A percentile compares a stretch with the other conserved stretches of the same genome.
These are phyloP conservation scores for Aspergillus incahuasiensis DNA, from an alignment of 495 filamentous ascomycete genomes.

Conservation along the genomic window DNA sequence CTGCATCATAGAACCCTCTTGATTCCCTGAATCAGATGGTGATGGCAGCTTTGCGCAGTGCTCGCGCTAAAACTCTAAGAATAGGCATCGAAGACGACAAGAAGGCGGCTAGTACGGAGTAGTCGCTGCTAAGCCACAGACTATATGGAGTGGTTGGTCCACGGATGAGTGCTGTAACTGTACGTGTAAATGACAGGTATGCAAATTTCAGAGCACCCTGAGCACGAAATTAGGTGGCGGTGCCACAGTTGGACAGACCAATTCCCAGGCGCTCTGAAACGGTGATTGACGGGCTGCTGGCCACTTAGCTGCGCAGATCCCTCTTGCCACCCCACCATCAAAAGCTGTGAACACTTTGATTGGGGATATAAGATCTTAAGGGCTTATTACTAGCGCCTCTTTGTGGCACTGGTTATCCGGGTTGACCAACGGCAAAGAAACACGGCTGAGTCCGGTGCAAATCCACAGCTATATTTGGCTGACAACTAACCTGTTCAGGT, in stretches of 20 bases:
- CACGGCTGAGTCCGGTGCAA: slow-evolving; percentile 11
- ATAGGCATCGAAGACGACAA: slow-evolving; percentile 14
- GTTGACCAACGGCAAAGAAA: slow-evolving; percentile 20
- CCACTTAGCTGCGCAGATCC: slow-evolving; percentile 4
- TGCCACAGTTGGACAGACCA: background rate
- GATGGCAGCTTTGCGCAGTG: background rate
- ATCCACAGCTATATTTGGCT: slow-evolving; percentile 22
- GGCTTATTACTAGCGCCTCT: slow-evolving; percentile 11
- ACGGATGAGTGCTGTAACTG: background rate
- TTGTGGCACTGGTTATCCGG: slow-evolving; percentile 4
- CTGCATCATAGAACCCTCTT: background rate
- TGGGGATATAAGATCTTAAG: slow-evolving; percentile 4
- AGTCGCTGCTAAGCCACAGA: background rate
- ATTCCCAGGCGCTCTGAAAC: slow-evolving; percentile 14
- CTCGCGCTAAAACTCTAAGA: slow-evolving; percentile 10
- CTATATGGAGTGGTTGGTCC: too few relatives aligned
- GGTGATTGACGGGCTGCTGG: background rate
- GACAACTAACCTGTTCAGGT: slow-evolving; percentile 4
- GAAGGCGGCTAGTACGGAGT: slow-evolving; percentile 5
- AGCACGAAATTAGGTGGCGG: slow-evolving; percentile 1
- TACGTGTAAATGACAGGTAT: background rate
- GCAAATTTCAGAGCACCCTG: slow-evolving; percentile 3
- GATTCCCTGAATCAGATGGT: background rate
- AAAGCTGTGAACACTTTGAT: background rate
- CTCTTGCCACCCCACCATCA: background rate